Evolutionary conservation across 1,139 yeast species (phyloP).

Genomic region (Yamadazyma oceani): DNA sequence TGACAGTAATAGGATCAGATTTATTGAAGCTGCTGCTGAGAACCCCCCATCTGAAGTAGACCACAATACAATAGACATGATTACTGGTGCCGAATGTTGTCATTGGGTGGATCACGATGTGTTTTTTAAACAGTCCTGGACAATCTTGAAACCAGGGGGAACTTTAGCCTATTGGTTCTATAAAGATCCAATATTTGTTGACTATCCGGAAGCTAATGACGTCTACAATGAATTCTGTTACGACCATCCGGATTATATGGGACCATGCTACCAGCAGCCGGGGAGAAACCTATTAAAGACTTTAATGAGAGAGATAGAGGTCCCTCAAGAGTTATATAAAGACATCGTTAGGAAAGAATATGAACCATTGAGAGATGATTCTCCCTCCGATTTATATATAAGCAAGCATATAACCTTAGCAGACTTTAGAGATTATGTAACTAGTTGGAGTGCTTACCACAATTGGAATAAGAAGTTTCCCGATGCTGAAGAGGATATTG

Average conservation of each 20-base stretch:
- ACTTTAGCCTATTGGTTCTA: constrained; percentile 81
- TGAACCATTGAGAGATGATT: constrained; percentile 26
- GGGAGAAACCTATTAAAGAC: constrained; percentile 57
- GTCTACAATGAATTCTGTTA: constrained; percentile 34
- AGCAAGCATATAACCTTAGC: constrained; percentile 41
- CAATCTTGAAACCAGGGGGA: constrained; percentile 57
- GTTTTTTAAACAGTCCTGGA: constrained; percentile 51
- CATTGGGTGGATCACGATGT: constrained; percentile 70
- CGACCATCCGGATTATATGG: constrained; percentile 41
- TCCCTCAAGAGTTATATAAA: constrained; percentile 39
- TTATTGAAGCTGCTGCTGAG: constrained; percentile 11
- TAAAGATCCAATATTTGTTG: constrained; percentile 59
- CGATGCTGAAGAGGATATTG: constrained; percentile 33
- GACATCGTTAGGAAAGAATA: constrained; percentile 42
- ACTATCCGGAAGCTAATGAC: constrained; percentile 40
- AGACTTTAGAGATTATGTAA: constrained; percentile 49
- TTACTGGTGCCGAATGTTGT: constrained; percentile 75
- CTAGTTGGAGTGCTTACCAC: constrained; percentile 73
- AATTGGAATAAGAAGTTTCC: constrained; percentile 52
- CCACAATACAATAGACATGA: constrained; percentile 48
- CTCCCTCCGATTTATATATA: constrained; percentile 36
- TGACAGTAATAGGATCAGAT: constrained; percentile 4
- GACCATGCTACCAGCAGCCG: constrained; percentile 75
- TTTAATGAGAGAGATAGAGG: constrained; percentile 40
- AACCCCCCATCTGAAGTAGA: constrained; percentile 15